Base-by-base conservation (phyloP, 2,329 filamentous ascomycete genomes). In the Neofusicoccum parvum region DNA sequence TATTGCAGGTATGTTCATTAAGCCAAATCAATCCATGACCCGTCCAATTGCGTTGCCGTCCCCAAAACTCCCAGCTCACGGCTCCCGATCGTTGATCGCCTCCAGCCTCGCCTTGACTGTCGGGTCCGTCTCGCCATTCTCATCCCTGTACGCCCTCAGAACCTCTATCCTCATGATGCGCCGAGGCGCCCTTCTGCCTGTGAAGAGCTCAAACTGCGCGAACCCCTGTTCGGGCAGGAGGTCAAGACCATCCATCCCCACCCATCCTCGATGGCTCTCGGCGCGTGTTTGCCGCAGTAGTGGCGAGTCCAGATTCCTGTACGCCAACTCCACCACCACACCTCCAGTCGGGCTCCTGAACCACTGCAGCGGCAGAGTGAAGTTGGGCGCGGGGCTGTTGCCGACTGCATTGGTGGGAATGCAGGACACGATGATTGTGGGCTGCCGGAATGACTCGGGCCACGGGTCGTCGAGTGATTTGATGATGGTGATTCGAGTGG, bases 201-300 rank as follows among this genome's bases (percentile, higher is more conserved):
- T 93, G 74, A 94, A 92, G 2, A 94, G 78, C 76, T 94, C 91
- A 72, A 94, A 94, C 71, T 94, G 91, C 1, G 91, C 90, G 76
- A 91, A 91, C 0, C 89, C 91, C 73, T 94, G 91, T 74, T 94
- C 91, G 0, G 90, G 90, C 14, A 94, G 77, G 53, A 93, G 83
- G 70, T 94, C 90, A 12, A 94, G 79, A 0, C 91, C 91, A 71
- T 93, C 90, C 76, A 93, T 86, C 17, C 90, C 83, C 0, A 92
- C 88, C 90, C 90, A 94, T 46, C 90, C 84, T 68, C 84, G 80
- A 64, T 87, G 80, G 20, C 86, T 81, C 74, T 86, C 78, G 62
- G 81, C 79, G 17, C 88, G 84, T 64, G 91, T 87, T 71, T 94
- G 91, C 37, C 84, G 82, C 49, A 92, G 80, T 3, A 94, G 79